Evolutionary conservation across 352 stramenopile genomes (phyloP).

Genomic region (Pythium periplocum): DNA sequence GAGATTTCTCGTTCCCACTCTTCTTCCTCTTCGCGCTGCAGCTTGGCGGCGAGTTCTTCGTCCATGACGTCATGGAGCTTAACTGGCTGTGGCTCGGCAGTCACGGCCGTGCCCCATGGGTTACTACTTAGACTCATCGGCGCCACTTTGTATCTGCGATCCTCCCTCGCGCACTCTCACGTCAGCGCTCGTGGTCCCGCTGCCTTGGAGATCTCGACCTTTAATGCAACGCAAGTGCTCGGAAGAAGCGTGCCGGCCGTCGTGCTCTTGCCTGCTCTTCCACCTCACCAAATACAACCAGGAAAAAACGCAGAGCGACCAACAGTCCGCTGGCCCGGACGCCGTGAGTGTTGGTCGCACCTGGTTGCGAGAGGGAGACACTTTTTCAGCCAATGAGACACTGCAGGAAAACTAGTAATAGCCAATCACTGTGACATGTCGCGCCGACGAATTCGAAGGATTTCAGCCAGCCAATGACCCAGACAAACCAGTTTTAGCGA

Average conservation of each 20-base stretch:
- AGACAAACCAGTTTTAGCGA: too few relatives aligned
- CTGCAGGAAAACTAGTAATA: background rate
- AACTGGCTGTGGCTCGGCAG: conserved; percentile 18
- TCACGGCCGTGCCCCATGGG: conserved; percentile 27
- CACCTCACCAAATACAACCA: conserved; percentile 1
- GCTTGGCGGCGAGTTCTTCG: conserved; percentile 58
- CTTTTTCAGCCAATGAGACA: conserved; percentile 10
- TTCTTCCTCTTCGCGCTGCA: conserved; percentile 67
- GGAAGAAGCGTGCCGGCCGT: too few relatives aligned
- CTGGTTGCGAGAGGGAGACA: too few relatives aligned
- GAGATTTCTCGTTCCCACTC: conserved; percentile 61
- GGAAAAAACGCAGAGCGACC: background rate
- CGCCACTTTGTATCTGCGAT: too few relatives aligned
- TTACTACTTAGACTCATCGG: conserved; percentile 17
- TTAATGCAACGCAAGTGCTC: too few relatives aligned
- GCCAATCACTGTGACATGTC: conserved; percentile 1
- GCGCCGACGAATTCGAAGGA: too few relatives aligned
- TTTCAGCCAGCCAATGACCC: too few relatives aligned
- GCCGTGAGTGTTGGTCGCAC: conserved; percentile 1
- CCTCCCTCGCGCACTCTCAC: too few relatives aligned
- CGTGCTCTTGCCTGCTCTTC: background rate
- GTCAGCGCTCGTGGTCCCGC: too few relatives aligned
- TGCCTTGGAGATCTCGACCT: too few relatives aligned
- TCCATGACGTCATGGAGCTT: conserved; percentile 67
- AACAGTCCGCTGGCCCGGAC: conserved; percentile 1